Conservation (phyloP, 768 basidiomycete genomes). For the Piloderma croceum region DNA sequence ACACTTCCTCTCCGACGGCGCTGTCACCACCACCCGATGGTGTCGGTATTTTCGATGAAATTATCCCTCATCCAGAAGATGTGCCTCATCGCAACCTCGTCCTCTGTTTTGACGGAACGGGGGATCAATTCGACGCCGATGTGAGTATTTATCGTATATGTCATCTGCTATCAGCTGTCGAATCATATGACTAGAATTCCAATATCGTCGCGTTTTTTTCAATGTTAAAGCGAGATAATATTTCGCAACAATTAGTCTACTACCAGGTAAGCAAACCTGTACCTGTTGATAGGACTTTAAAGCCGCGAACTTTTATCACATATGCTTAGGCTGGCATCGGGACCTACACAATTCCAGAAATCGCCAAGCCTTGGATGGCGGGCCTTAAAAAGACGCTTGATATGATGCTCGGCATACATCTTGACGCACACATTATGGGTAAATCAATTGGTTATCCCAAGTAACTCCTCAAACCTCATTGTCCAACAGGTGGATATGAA, state of each 20-base stretch:
- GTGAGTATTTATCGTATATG: slow-evolving; percentile 11
- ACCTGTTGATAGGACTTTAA: not conserved
- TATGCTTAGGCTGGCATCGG: slow-evolving; percentile 44
- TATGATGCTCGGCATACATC: slow-evolving; percentile 41
- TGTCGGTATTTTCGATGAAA: too few relatives aligned
- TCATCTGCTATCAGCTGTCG: not conserved
- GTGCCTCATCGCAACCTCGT: slow-evolving; percentile 46
- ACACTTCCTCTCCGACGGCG: too few relatives aligned
- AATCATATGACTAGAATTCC: slow-evolving; percentile 15
- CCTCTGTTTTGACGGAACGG: slow-evolving; percentile 66
- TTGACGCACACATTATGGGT: slow-evolving; percentile 46
- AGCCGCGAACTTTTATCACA: not conserved
- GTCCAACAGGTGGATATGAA: slow-evolving; percentile 43
- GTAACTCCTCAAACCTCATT: not conserved
- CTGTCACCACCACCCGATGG: too few relatives aligned
- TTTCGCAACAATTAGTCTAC: slow-evolving; percentile 50
- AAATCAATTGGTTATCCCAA: slow-evolving; percentile 2
- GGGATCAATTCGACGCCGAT: too few relatives aligned
- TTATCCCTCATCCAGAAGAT: too few relatives aligned
- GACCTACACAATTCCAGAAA: slow-evolving; percentile 41
- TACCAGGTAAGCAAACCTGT: slow-evolving; percentile 38
- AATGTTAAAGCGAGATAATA: slow-evolving; percentile 45
- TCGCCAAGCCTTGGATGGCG: slow-evolving; percentile 34
- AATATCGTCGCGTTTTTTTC: slow-evolving; percentile 48
- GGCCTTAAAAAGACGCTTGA: slow-evolving; percentile 31